phyloP scores from a whole-genome alignment of 257 asterid species.

The Scutellaria barbata region DNA sequence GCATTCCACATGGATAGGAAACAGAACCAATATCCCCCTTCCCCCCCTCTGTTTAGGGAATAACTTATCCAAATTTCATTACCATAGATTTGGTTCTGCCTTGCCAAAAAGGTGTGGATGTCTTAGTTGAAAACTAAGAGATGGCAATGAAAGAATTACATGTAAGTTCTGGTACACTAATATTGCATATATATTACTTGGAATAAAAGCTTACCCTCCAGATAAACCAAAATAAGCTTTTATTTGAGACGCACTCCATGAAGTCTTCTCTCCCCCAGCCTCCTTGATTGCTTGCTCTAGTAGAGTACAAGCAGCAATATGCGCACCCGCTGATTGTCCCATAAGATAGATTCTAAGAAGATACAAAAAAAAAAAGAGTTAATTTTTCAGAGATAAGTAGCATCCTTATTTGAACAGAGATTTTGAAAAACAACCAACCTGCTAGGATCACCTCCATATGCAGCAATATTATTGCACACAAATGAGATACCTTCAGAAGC shows the following conservation, averaged over 20 bases:
- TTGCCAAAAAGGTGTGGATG: not conserved
- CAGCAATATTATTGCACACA: slow-evolving; percentile 82
- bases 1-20: not conserved
- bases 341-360: slow-evolving; percentile 72
- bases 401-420: slow-evolving; percentile 7
- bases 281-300: slow-evolving; percentile 88
- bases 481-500: slow-evolving; percentile 95
- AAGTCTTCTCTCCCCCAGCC: slow-evolving; percentile 62
- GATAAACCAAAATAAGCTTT: slow-evolving; percentile 93
- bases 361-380: not conserved
- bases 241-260: slow-evolving; percentile 91
- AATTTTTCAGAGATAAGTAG: slow-evolving; percentile 14
- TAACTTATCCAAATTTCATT: slow-evolving; percentile 4
- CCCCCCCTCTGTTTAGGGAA: too few relatives aligned
- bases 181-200: not conserved
- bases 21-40: not conserved
- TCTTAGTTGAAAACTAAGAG: not conserved
- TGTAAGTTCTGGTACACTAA: not conserved
- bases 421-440: slow-evolving; percentile 48
- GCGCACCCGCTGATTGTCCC: slow-evolving; percentile 99
- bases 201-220: slow-evolving; percentile 72
- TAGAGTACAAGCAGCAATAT: slow-evolving; percentile 86
- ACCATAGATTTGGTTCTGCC: not conserved
- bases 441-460: slow-evolving; percentile 94
- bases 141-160: not conserved